Percentiles rank a stretch among this genome's conserved stretches.
These are phyloP conservation scores for Rhodotorula kratochvilovae DNA, from an alignment of 768 basidiomycete genomes.

Conservation along the genomic window DNA sequence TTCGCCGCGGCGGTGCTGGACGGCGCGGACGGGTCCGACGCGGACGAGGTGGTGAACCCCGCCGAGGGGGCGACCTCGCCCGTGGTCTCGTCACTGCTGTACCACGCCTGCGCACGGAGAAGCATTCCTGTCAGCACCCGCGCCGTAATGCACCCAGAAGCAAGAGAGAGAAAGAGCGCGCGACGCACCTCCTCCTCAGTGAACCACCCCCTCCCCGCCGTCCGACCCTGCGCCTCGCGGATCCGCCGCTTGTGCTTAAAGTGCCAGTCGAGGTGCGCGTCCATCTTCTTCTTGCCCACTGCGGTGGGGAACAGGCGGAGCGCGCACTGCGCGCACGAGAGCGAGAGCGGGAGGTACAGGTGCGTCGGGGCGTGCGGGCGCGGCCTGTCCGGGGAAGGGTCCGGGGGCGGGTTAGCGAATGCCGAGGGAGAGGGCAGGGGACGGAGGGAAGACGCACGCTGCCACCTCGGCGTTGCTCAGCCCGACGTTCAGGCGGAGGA, in stretches of 20 bases:
- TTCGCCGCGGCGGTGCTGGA: background rate
- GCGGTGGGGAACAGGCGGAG: conserved; percentile 72
- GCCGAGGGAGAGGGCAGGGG: background rate
- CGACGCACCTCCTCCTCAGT: conserved; percentile 32
- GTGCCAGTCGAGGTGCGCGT: conserved; percentile 92
- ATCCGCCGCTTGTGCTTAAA: conserved; percentile 78
- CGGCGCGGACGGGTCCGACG: background rate
- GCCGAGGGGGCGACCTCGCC: background rate
- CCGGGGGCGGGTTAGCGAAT: background rate
- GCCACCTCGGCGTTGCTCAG: conserved; percentile 66
- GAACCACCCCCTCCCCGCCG: conserved; percentile 87
- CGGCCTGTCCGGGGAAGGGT: conserved; percentile 50
- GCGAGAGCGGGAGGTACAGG: conserved; percentile 67
- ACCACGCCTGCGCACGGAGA: conserved; percentile 78
- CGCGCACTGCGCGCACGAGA: conserved; percentile 91
- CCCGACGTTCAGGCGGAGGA: conserved; percentile 54
- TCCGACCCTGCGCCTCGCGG: conserved; percentile 63
- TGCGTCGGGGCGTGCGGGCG: conserved; percentile 62
- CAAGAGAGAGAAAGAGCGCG: background rate
- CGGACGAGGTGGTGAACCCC: conserved; percentile 2
- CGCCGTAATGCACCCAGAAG: background rate
- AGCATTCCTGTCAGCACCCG: no score
- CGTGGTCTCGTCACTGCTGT: conserved; percentile 49
- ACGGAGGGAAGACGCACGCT: conserved; percentile 54
- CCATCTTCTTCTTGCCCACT: conserved; percentile 68